Base-by-base conservation (phyloP, 805 yeast genomes). In the Candida jianshihensis region DNA sequence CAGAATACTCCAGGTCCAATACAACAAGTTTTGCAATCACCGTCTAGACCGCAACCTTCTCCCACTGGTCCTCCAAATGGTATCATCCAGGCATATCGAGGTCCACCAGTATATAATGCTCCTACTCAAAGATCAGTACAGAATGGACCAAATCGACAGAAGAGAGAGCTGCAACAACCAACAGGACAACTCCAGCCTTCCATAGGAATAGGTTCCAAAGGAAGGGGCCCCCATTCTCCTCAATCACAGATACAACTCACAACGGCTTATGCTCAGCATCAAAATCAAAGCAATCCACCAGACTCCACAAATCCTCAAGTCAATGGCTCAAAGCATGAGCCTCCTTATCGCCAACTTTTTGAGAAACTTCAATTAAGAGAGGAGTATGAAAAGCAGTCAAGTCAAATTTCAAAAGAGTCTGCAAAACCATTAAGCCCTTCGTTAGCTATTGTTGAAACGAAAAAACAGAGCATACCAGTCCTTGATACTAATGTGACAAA, bases 141-240 rank as follows among this genome's bases (percentile, higher is more conserved):
- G 14, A 24, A 30, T 4, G 9, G 8, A 16, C 3, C 26, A n/a
- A 6, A 16, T 26, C 16, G n/a, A 26, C 8, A 8, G 8, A 26
- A 28, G 20, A 38, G 34, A 21, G 30, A 20, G 19, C 25, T 36
- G 4, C 37, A 40, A 14, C 37, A 39, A 28, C 31, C 32, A 18
- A 22, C 31, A 11, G 10, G 15, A 12, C 34, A 29, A 12, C 26
- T 25, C 19, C 36, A 37, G n/a, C n/a, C n/a, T n/a, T n/a, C n/a
- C n/a, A n/a, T n/a, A n/a, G n/a, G n/a, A n/a, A n/a, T n/a, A n/a
- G n/a, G n/a, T n/a, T n/a, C n/a, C n/a, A n/a, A n/a, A n/a, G n/a
- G n/a, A n/a, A n/a, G n/a, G n/a, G 33, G 16, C 26, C 18, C 4
- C 30, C 35, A 13, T 5, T 22, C 13, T 9, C n/a, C n/a, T 24